These are phyloP conservation scores for Vaccinium macrocarpon DNA, from an alignment of 148 eudicot genomes.

Conservation along the genomic window DNA sequence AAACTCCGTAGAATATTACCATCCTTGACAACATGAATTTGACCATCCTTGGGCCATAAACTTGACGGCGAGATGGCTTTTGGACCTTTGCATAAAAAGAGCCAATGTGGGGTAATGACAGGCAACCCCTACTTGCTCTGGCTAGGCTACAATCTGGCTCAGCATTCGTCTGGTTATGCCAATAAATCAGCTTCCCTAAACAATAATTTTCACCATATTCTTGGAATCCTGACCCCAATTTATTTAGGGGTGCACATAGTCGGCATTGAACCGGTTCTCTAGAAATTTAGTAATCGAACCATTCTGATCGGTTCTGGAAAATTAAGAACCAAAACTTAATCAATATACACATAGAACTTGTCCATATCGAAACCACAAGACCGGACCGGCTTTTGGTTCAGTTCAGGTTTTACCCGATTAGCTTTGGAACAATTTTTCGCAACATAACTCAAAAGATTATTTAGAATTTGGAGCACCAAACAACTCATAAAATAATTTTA, in stretches of 20 bases:
- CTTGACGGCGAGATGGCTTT: slow-evolving; percentile 63
- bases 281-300: too few relatives aligned
- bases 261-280: too few relatives aligned
- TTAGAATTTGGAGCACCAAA: too few relatives aligned
- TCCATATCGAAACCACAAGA: too few relatives aligned
- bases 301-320: too few relatives aligned
- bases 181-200: slow-evolving; percentile 85
- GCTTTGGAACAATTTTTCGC: too few relatives aligned
- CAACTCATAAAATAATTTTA: too few relatives aligned
- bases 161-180: slow-evolving; percentile 77
- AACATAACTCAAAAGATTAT: too few relatives aligned
- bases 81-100: slow-evolving; percentile 88
- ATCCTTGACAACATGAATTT: slow-evolving; percentile 76
- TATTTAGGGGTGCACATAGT: not conserved
- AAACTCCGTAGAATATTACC: slow-evolving; percentile 41
- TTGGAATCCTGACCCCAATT: slow-evolving; percentile 61
- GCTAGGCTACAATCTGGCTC: slow-evolving; percentile 74
- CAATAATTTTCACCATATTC: slow-evolving; percentile 92
- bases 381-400: too few relatives aligned
- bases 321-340: too few relatives aligned
- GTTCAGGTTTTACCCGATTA: too few relatives aligned
- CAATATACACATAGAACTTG: too few relatives aligned
- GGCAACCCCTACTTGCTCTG: slow-evolving; percentile 79
- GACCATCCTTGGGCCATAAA: slow-evolving; percentile 77
- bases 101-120: slow-evolving; percentile 73